These are phyloP conservation scores for apple (Malus domestica) DNA, from an alignment of 306 rosid genomes.

Conservation along the genomic window ASM211411v1 NC_041791.1:903001-903500, in stretches of 20 bases:
- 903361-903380: too few species aligned
- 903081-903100: constrained; percentile 91
- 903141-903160: constrained; percentile 84
- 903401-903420: not conserved
- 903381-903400: too few species aligned
- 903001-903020: not conserved
- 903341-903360: not conserved
- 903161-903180: constrained; percentile 83
- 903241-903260: constrained; percentile 24
- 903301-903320: not conserved
- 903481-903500: not conserved
- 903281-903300: not conserved
- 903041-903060: constrained; percentile 92
- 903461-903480: too few species aligned
- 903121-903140: constrained; percentile 77
- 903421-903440: not conserved
- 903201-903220: constrained; percentile 56
- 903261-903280: not conserved
- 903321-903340: not conserved
- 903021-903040: constrained; percentile 9
- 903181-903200: constrained; percentile 52
- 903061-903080: constrained; percentile 88
- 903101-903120: constrained; percentile 86
- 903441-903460: not conserved
- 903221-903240: constrained; percentile 52